phyloP scores from a whole-genome alignment of 78 protist species.

The Bodo saltans region DNA sequence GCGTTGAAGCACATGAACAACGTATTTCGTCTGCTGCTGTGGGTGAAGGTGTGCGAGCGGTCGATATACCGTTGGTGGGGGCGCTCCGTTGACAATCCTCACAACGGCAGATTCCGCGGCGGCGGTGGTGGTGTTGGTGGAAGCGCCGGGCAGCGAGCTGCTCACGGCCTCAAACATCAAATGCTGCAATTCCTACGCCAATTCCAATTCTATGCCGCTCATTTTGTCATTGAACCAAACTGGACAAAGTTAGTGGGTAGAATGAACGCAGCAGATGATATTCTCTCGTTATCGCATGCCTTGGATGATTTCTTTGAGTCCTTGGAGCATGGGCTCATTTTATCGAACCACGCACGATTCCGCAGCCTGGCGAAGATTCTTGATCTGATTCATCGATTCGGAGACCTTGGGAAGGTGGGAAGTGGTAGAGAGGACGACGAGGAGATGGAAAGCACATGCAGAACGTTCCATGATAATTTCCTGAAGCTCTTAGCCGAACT shows the following conservation, averaged over 20 bases:
- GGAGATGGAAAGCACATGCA: not conserved
- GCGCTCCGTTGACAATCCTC: not conserved
- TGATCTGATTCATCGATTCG: not conserved
- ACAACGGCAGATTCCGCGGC: no score
- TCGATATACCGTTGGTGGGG: not conserved
- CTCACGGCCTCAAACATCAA: not conserved
- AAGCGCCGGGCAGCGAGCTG: no score
- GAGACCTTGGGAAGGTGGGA: not conserved
- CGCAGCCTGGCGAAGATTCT: not conserved
- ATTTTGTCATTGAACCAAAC: not conserved
- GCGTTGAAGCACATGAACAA: not conserved
- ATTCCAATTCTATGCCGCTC: not conserved
- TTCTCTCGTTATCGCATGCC: not conserved
- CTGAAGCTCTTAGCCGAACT: not conserved
- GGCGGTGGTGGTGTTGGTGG: no score
- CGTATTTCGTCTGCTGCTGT: not conserved
- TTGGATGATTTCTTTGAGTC: not conserved
- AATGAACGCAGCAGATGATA: not conserved
- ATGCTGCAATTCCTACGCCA: not conserved
- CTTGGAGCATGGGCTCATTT: not conserved
- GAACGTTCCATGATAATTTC: not conserved
- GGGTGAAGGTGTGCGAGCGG: not conserved
- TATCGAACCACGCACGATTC: no score
- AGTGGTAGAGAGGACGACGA: no score
- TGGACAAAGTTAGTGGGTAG: not conserved